A percentile compares a stretch with the other conserved stretches of the same genome.
These are phyloP conservation scores for Phialophora tarda DNA, from an alignment of 2,329 filamentous ascomycete genomes.

Conservation along the genomic window DNA sequence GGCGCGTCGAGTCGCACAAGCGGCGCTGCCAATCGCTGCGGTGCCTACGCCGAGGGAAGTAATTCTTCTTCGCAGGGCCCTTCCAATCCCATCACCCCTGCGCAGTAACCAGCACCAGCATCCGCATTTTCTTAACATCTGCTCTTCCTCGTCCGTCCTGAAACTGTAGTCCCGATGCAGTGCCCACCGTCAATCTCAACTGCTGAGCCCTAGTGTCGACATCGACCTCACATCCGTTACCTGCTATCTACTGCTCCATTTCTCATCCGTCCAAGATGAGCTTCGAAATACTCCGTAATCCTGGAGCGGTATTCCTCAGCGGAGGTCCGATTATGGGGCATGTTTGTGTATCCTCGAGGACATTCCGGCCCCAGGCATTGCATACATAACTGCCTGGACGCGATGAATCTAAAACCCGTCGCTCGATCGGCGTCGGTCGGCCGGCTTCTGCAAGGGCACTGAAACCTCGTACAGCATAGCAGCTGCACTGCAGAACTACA, in stretches of 20 bases:
- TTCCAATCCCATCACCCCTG: neutral
- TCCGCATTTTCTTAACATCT: neutral
- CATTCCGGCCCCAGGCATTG: neutral
- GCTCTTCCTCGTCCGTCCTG: neutral
- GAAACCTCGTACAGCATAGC: slow-evolving; percentile 2
- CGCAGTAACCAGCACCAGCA: neutral
- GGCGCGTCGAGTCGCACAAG: neutral
- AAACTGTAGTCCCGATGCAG: neutral
- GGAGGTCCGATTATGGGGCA: neutral
- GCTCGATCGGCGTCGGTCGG: neutral
- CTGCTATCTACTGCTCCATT: neutral
- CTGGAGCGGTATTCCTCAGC: neutral
- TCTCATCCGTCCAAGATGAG: neutral
- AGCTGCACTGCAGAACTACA: neutral
- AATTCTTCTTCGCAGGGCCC: neutral
- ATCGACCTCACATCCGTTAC: neutral
- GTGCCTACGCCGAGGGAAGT: too few relatives aligned
- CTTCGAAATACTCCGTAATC: neutral
- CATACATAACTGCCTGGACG: neutral
- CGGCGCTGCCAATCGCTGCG: neutral
- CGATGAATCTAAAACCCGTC: neutral
- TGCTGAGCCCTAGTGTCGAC: neutral
- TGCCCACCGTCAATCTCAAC: neutral
- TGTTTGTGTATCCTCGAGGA: neutral
- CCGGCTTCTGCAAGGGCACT: slow-evolving; percentile 27